These are phyloP conservation scores for Pterocarpus santalinus DNA, from an alignment of 306 rosid species.

Conservation along the genomic window DNA sequence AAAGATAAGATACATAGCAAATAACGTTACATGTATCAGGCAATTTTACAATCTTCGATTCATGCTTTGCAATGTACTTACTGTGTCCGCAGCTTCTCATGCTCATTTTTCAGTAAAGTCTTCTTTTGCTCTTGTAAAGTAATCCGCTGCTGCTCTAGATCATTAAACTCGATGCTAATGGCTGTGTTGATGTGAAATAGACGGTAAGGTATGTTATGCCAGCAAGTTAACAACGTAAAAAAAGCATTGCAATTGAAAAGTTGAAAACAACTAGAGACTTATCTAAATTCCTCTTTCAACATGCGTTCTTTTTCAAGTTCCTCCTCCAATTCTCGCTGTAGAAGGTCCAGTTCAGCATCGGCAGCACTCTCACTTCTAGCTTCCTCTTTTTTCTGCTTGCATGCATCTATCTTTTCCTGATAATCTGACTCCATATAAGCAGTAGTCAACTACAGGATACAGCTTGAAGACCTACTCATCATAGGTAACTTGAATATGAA, in stretches of 20 bases:
- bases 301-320: conserved; percentile 61
- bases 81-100: conserved; percentile 69
- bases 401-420: conserved; percentile 65
- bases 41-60: conserved; percentile 15
- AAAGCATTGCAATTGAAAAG: conserved; percentile 23
- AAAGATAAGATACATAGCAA: too few relatives aligned
- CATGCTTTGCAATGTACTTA: conserved; percentile 55
- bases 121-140: conserved; percentile 64
- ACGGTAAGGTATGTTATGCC: conserved; percentile 40
- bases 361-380: conserved; percentile 66
- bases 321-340: conserved; percentile 72
- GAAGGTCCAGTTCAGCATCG: conserved; percentile 74
- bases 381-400: conserved; percentile 71
- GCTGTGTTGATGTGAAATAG: conserved; percentile 61
- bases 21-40: too few relatives aligned
- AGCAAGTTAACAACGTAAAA: conserved; percentile 23
- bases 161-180: conserved; percentile 60
- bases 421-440: conserved; percentile 63
- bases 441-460: conserved; percentile 30
- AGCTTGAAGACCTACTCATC: conserved; percentile 21
- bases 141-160: conserved; percentile 60
- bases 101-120: conserved; percentile 60
- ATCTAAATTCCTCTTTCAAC: conserved; percentile 85
- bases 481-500: conserved; percentile 12
- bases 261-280: conserved; percentile 54